Base-by-base conservation (phyloP, 169 alveolate genomes). In the Toxoplasma gondii region DNA sequence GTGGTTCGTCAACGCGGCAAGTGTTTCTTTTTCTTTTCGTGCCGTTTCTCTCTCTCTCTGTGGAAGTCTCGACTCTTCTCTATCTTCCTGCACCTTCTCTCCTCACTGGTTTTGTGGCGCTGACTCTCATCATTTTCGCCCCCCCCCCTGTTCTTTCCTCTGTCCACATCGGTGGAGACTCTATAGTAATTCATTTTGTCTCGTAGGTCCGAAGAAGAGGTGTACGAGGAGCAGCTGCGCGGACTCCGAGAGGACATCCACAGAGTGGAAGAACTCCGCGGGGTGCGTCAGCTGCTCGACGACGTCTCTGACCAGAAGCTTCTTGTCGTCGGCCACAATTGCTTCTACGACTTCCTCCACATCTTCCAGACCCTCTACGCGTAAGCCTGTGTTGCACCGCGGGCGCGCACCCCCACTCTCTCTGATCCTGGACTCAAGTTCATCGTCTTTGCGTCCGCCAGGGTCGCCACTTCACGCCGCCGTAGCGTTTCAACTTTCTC, bases 261-360 rank as follows among this genome's bases (percentile, higher is more conserved):
- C 81, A 93, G 93, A 54, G 95, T 96, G 45, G 96, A 97, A 78
- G 95, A 94, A 92, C 94, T 95, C 36, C 94, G 97, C n/a, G 99
- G 99, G 43, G 97, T 97, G 67, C 95, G 99, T 38, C 87, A 94
- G 94, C 95, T 98, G 54, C 93, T 98, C 54, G 99, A 98, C 91
- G 98, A 93, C 87, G 95, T 97, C 27, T 84, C 96, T 38, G 91
- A 92, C 91, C 53, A 93, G 87, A 91, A 92, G 49, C 97, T 97
- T 88, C 95, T 97, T 38, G 92, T 98, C 2, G 97, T 97, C 16
- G 99, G 99, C 78, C 99, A 98, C 96, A 97, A 97, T 96, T 98
- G 99, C 87, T 98, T 98, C 93, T 97, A 97, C 92, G 99, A 98
- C 92, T 92, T 98, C 70, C 91, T 97, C 81, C 99, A 98, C 93